Percentiles rank a stretch among this genome's conserved stretches.
phyloP scores from a whole-genome alignment of 352 stramenopile genomes.

The Phytopythium ostracodes region DNA sequence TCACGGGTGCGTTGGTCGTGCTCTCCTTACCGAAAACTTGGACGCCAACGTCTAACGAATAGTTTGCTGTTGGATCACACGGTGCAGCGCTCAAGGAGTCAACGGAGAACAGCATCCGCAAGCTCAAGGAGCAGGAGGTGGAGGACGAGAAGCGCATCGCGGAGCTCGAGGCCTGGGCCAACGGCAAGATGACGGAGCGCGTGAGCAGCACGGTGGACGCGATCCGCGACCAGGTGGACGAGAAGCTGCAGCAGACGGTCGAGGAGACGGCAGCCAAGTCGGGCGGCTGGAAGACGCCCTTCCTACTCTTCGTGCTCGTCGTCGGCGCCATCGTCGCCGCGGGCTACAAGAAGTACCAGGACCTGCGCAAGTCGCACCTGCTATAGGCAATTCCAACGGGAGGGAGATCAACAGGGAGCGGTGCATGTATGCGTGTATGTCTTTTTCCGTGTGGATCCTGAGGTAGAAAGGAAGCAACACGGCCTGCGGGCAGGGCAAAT shows the following conservation, averaged over 20 bases:
- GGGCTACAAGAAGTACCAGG: conserved; percentile 87
- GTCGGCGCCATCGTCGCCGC: conserved; percentile 49
- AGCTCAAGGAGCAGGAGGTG: conserved; percentile 63
- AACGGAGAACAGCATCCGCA: conserved; percentile 79
- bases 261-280: conserved; percentile 70
- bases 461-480: not conserved
- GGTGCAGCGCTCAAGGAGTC: conserved; percentile 63
- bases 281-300: conserved; percentile 78
- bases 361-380: conserved; percentile 85
- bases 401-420: no score
- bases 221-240: conserved; percentile 64
- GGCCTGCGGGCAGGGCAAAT: not conserved
- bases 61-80: not conserved
- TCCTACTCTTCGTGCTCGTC: conserved; percentile 73
- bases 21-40: not conserved
- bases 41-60: not conserved
- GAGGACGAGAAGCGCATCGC: conserved; percentile 67
- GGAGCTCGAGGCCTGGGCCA: conserved; percentile 69
- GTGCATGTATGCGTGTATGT: not conserved
- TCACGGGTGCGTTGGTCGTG: conserved; percentile 29
- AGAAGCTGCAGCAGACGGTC: conserved; percentile 66
- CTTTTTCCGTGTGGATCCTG: not conserved
- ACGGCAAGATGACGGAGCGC: conserved; percentile 49
- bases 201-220: conserved; percentile 49
- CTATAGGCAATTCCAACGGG: conserved; percentile 31